Base-by-base conservation (phyloP, 2,329 filamentous ascomycete genomes). In the Microdochium nivale region DNA sequence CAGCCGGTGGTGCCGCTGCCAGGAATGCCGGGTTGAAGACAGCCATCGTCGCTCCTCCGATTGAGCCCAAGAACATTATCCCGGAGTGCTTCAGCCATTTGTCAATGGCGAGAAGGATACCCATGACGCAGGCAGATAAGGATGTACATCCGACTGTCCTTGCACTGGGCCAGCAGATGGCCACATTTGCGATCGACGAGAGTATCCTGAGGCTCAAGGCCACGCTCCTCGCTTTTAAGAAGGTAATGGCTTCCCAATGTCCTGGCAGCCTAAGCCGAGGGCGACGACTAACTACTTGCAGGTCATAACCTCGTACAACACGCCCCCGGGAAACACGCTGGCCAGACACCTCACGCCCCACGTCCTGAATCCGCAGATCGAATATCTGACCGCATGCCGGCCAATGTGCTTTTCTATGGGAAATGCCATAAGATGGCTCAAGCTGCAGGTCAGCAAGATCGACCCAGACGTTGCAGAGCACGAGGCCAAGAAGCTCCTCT, bases 401-500 rank as follows among this genome's bases (percentile, higher is more conserved):
- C 91, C 94, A 32, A 88, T 99, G 71, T 95, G 89, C 58, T 94
- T 96, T 69, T 90, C 89, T 55, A 96, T 97, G 85, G 94, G 94
- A 54, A 99, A 97, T 67, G 90, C 90, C 33, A 95, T 99, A 65
- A 83, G 94, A 51, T 92, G 90, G 78, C 79, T 99, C 49, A 99
- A 99, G 74, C 82, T 96, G 48, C 83, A 90, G 62, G 92, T 99
- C 64, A 87, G 89, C 61, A 90, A 47, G 60, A 85, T 96, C 53
- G 90, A 96, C 61, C 90, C 92, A 40, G 87, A 91, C 59, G 81
- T 86, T 1, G 83, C 88, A 27, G 92, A 99, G 65, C 73, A 81
- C 21, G 83, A 88, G 48, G 91, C 91, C 25, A 96, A 96, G 71
- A 79, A 84, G 52, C 75, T 83, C 25, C 79, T 99, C 13, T 83